phyloP scores from a whole-genome alignment of 2,329 filamentous ascomycete genomes.

The Ceratocystis huliohia region DNA sequence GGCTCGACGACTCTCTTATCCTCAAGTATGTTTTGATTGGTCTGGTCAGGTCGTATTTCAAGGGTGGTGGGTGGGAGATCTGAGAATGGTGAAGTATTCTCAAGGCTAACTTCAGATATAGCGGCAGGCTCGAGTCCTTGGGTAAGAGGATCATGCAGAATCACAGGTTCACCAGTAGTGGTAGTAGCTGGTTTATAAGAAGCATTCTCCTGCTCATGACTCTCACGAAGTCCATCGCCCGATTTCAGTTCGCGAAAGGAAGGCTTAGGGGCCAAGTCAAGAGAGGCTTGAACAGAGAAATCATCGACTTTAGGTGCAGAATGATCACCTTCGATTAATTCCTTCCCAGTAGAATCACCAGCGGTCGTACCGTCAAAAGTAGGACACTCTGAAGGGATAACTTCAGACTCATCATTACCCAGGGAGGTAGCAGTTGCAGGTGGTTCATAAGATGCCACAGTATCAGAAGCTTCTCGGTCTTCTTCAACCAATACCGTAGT shows the following conservation, averaged over 20 bases:
- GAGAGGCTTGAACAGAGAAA: background rate
- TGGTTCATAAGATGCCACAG: background rate
- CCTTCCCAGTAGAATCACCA: too few relatives aligned
- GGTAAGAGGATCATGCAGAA: background rate
- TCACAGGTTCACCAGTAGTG: background rate
- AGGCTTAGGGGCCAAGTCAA: background rate
- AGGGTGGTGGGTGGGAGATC: background rate
- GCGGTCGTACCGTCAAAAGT: too few relatives aligned
- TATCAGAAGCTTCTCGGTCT: background rate
- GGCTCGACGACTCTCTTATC: background rate
- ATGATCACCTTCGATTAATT: background rate
- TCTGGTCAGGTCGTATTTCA: background rate
- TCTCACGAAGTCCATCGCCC: background rate
- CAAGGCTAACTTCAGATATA: background rate
- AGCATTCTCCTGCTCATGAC: background rate
- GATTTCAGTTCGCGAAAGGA: background rate
- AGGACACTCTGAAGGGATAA: too few relatives aligned
- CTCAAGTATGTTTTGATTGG: background rate
- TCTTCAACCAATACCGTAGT: background rate
- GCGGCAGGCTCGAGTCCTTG: background rate
- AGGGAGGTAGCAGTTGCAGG: too few relatives aligned
- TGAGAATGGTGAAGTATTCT: background rate
- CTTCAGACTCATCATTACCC: too few relatives aligned
- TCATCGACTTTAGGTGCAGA: background rate
- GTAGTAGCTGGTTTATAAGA: background rate